Percentiles rank a stretch among this genome's conserved stretches.
phyloP scores from a whole-genome alignment of 495 filamentous ascomycete species.

The Lophiostoma macrostomum region DNA sequence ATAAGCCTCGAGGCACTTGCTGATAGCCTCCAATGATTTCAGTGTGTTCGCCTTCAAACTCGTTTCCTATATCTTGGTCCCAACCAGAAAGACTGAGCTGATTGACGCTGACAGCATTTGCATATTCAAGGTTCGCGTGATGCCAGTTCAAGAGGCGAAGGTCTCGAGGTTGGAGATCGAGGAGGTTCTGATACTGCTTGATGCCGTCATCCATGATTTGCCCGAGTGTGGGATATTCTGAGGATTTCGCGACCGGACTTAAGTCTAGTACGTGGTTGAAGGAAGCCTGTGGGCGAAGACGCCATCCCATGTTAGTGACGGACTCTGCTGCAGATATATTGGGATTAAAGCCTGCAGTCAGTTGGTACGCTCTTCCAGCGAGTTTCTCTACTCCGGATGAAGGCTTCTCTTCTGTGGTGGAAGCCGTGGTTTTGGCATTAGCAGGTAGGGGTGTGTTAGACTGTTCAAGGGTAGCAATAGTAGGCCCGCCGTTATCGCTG shows the following conservation, averaged over 20 bases:
- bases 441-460: slow-evolving; percentile 44
- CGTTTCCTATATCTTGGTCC: slow-evolving; percentile 96
- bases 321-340: slow-evolving; percentile 51
- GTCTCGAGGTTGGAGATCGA: slow-evolving; percentile 80
- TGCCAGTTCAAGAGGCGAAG: slow-evolving; percentile 96
- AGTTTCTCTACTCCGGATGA: slow-evolving; percentile 45
- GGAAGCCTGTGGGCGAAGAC: slow-evolving; percentile 61
- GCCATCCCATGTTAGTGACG: slow-evolving; percentile 78
- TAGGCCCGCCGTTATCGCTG: slow-evolving; percentile 63
- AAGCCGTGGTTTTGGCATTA: slow-evolving; percentile 31
- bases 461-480: slow-evolving; percentile 71
- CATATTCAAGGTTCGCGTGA: slow-evolving; percentile 95
- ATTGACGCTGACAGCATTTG: slow-evolving; percentile 83
- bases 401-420: slow-evolving; percentile 33
- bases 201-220: slow-evolving; percentile 87
- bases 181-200: slow-evolving; percentile 75
- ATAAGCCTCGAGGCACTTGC: slow-evolving; percentile 79
- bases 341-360: slow-evolving; percentile 42
- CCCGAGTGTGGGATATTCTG: slow-evolving; percentile 69
- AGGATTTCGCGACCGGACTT: slow-evolving; percentile 59
- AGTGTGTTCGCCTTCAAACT: slow-evolving; percentile 91
- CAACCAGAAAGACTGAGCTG: slow-evolving; percentile 86
- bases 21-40: slow-evolving; percentile 92
- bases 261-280: slow-evolving; percentile 69
- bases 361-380: slow-evolving; percentile 42